These are phyloP conservation scores for Globisporangium radiosum DNA, from an alignment of 352 stramenopile genomes.

Conservation along the genomic window DNA sequence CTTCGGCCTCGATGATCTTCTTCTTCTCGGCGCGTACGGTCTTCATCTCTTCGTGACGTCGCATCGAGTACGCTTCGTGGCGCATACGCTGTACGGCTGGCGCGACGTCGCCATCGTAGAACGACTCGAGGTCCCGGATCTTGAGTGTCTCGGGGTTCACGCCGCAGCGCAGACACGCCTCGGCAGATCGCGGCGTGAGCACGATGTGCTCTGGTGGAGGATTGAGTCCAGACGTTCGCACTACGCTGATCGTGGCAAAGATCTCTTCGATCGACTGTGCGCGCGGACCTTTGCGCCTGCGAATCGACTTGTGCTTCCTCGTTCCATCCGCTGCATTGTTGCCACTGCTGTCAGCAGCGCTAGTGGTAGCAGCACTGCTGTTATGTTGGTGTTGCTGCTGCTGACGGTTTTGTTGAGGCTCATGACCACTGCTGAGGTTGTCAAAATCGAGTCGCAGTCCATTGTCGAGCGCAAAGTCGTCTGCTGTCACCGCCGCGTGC, in stretches of 20 bases:
- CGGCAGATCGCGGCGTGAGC: constrained; percentile 83
- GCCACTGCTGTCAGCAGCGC: not conserved
- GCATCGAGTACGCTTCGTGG: constrained; percentile 90
- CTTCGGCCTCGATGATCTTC: constrained; percentile 45
- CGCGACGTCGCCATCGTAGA: constrained; percentile 79
- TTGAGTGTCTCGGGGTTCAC: constrained; percentile 91
- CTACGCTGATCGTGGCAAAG: constrained; percentile 68
- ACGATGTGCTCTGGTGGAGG: constrained; percentile 69
- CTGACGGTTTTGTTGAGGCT: not conserved
- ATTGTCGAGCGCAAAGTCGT: constrained; percentile 3
- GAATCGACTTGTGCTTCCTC: constrained; percentile 44
- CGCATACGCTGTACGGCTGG: constrained; percentile 87
- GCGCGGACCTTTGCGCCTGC: constrained; percentile 51
- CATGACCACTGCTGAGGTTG: constrained; percentile 1
- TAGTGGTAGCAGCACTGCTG: not conserved
- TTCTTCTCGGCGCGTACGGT: constrained; percentile 74
- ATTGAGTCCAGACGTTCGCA: constrained; percentile 63
- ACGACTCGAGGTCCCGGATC: constrained; percentile 89
- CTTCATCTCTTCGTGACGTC: constrained; percentile 90
- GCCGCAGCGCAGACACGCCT: constrained; percentile 86
- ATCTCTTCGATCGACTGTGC: constrained; percentile 73
- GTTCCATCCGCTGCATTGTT: not conserved
- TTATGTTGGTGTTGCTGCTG: not conserved
- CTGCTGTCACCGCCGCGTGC: not conserved
- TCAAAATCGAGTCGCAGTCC: constrained; percentile 9